Evolutionary conservation across 2,329 filamentous ascomycete species (phyloP), one percentile per base, ranked within the genome.

Genomic region (Rhinocladiella similis): DNA sequence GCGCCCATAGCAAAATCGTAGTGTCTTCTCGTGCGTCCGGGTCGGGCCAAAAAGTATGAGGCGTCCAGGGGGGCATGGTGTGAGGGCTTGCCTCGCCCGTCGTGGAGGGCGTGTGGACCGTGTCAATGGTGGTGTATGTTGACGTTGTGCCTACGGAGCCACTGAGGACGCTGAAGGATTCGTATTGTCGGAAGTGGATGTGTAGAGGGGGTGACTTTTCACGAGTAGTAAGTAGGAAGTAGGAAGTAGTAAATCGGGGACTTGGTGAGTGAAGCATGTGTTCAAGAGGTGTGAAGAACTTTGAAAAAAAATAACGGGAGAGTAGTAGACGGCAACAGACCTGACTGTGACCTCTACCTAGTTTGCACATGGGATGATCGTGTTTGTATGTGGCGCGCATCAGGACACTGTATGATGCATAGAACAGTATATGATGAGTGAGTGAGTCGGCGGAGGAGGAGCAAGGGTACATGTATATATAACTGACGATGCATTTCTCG

Each of bases 401-500:
- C 38, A 61, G 29, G 9, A 61, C 59, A n/a, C 57, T 59, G 33
- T 33, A 33, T 33, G 7, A 33, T 33, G 6, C 10, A 33, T 33
- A 33, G 12, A 20, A 38, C 7, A 27, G 3, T 7, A 27, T 27
- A 27, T 27, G 4, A 7, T 7, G 25, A 27, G 25, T 27, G 25
- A 27, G 25, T 27, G 25, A 3, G 3, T 47, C 18, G 38, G 9
- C 5, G 14, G 36, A 16, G 20, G n/a, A 18, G 2, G 38, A 22
- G 14, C 18, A 35, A 22, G 19, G n/a, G 33, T 38, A 2, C 14
- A 7, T 27, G 25, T 27, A 27, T 27, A 7, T 27, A 7, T 27
- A n/a, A 59, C 56, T 56, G 25, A 59, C 57, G 59, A 59, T 13
- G 59, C 59, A 33, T 61, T 47, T 27, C 55, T 55, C 27, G 48